Base-by-base conservation (phyloP, 208 protist species). In the Trypanosoma avium region DNA sequence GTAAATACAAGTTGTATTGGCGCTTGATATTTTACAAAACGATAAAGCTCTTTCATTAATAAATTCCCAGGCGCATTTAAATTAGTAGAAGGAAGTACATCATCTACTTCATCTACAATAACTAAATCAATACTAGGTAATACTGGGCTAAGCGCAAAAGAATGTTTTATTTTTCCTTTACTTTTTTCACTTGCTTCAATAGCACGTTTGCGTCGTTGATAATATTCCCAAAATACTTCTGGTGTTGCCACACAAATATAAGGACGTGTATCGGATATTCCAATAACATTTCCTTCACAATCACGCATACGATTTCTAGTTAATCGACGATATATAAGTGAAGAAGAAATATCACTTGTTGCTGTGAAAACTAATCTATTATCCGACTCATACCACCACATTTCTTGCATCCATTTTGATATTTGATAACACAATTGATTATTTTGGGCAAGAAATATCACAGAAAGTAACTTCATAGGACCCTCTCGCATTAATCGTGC, bases 361-460 rank as follows among this genome's bases (percentile, higher is more conserved):
- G 87, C 87, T 9, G 81, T 75, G 52, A 94, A 93, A 26, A 93
- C 79, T 0, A 93, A 74, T 0, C 80, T 83, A 35, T 96, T 86
- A 59, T 96, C 90, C 36, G 82, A 80, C 12, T 78, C 65, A 73
- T 86, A 91, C 84, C 90, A 94, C 90, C 90, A 96, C 84, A 96
- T 86, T 71, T 90, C 82, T 4, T 62, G 67, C 81, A 96, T 66
- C 88, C 90, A 94, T 61, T 38, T 76, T 59, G 87, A 84, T 60
- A 93, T 78, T 67, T 96, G 90, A 33, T 77, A 71, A 48, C 83
- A 89, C 19, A 96, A 73, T 50, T 81, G 61, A 66, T 94, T 86
- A 55, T 80, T 91, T 63, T 67, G 75, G 27, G 86, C 87, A 6
- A 96, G 75, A 26, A 96, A 77, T 9, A 96, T 29, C 19, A 79